A percentile compares a stretch with the other conserved stretches of the same genome.
These are phyloP conservation scores for Colletotrichum sojae DNA, from an alignment of 2,329 filamentous ascomycete species.

Conservation along the genomic window DNA sequence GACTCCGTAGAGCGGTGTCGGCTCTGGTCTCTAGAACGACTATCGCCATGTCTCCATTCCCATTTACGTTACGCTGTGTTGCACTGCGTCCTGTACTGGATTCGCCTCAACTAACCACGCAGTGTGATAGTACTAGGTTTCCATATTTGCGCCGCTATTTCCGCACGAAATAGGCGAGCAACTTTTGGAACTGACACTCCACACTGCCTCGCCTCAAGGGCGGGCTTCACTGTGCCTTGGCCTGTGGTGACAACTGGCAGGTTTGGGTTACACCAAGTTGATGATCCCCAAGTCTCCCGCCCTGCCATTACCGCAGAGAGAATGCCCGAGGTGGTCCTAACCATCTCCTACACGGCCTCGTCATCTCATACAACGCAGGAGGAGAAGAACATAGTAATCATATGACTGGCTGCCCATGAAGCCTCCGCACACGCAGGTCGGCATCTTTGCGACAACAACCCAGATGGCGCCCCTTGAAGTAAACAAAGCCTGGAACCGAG, in stretches of 20 bases:
- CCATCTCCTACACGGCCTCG: not conserved
- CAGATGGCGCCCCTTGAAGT: too few relatives aligned
- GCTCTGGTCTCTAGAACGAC: conserved; percentile 20
- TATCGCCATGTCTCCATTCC: conserved; percentile 1
- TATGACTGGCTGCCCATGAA: too few relatives aligned
- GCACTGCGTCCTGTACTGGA: not conserved
- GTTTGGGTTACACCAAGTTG: not conserved
- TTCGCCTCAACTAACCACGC: too few relatives aligned
- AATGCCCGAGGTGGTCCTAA: not conserved
- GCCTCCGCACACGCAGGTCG: too few relatives aligned
- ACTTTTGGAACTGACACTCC: conserved; percentile 2
- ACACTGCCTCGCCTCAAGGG: conserved; percentile 7
- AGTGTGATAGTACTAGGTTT: too few relatives aligned
- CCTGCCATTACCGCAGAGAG: not conserved
- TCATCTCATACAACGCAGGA: not conserved
- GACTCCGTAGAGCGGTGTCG: conserved; percentile 22
- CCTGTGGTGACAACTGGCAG: not conserved
- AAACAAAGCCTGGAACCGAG: too few relatives aligned
- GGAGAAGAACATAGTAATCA: too few relatives aligned
- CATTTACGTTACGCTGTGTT: not conserved
- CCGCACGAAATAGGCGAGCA: too few relatives aligned
- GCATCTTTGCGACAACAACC: too few relatives aligned
- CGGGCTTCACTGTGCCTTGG: not conserved
- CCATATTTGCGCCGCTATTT: too few relatives aligned
- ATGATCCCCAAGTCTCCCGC: not conserved